These are phyloP conservation scores for Elaeis guineensis DNA, from an alignment of 176 grass and related monocot species.

Conservation along the genomic window DNA sequence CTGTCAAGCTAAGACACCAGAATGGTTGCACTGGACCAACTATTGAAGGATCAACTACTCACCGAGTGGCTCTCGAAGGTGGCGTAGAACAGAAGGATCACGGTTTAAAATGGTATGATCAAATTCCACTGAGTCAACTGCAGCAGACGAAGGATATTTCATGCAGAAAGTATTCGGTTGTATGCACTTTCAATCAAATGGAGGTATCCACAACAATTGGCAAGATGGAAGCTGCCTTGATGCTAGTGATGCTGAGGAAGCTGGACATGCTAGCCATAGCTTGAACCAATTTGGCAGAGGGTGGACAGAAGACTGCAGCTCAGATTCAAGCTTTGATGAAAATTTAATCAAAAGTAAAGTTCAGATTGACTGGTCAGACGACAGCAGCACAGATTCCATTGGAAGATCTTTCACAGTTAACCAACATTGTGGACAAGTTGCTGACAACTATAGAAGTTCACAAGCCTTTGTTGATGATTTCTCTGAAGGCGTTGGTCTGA, in stretches of 20 bases:
- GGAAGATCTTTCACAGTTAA: neutral
- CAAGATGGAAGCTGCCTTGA: neutral
- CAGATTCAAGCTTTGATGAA: conserved; percentile 1
- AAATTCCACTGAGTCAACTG: conserved; percentile 1
- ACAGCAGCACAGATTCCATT: conserved; percentile 19
- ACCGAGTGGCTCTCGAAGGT: neutral
- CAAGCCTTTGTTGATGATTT: conserved; percentile 4
- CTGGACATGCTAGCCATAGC: conserved; percentile 4
- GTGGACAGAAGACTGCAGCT: conserved; percentile 11
- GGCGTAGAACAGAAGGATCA: conserved; percentile 7
- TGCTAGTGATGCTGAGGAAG: neutral
- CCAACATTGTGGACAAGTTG: conserved; percentile 2
- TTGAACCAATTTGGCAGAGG: conserved; percentile 9
- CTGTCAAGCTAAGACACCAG: neutral
- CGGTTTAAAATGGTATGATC: conserved; percentile 14
- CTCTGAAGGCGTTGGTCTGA: conserved; percentile 4
- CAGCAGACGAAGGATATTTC: conserved; percentile 21
- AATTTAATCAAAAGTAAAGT: conserved; percentile 18
- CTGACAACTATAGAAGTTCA: conserved; percentile 3
- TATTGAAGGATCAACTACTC: conserved; percentile 12
- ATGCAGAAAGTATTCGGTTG: too few species aligned
- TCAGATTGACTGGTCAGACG: conserved; percentile 22
- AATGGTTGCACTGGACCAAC: neutral
- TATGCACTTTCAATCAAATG: neutral
- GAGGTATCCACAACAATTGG: neutral